These are phyloP conservation scores for Globisporangium heterothallicum DNA, from an alignment of 352 stramenopile genomes.

Conservation along the genomic window DNA sequence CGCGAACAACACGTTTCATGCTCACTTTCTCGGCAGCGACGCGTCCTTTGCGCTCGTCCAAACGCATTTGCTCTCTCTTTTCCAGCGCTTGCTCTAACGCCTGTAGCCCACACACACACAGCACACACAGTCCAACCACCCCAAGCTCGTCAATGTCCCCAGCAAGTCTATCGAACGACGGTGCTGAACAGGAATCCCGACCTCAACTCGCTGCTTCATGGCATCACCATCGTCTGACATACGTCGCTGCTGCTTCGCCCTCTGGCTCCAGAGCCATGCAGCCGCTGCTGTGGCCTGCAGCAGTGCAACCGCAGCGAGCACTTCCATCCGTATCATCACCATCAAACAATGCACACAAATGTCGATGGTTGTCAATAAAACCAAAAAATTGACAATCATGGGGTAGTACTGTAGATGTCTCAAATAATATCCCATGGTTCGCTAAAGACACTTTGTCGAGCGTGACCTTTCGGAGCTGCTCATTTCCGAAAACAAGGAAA, in stretches of 20 bases:
- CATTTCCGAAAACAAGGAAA: too few species aligned
- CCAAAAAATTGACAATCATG: neutral
- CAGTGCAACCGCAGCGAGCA: conserved; percentile 8
- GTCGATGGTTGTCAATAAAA: conserved; percentile 9
- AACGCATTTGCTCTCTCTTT: conserved; percentile 50
- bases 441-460: too few species aligned
- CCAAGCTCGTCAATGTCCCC: too few species aligned
- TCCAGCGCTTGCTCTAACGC: conserved; percentile 28
- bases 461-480: neutral
- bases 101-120: conserved; percentile 11
- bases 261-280: neutral
- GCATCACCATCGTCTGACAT: neutral
- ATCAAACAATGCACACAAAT: too few species aligned
- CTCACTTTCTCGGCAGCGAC: conserved; percentile 62
- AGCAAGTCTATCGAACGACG: too few species aligned
- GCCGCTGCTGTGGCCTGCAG: conserved; percentile 5
- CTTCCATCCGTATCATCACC: neutral
- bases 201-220: neutral
- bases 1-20: too few species aligned
- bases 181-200: neutral
- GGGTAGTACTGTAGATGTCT: neutral
- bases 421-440: neutral
- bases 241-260: neutral
- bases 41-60: conserved; percentile 55
- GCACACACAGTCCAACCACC: too few species aligned